Evolutionary conservation across 2,329 filamentous ascomycete genomes (phyloP), one percentile per base, ranked within the genome.

Genomic region (Colletotrichum chrysophilum): DNA sequence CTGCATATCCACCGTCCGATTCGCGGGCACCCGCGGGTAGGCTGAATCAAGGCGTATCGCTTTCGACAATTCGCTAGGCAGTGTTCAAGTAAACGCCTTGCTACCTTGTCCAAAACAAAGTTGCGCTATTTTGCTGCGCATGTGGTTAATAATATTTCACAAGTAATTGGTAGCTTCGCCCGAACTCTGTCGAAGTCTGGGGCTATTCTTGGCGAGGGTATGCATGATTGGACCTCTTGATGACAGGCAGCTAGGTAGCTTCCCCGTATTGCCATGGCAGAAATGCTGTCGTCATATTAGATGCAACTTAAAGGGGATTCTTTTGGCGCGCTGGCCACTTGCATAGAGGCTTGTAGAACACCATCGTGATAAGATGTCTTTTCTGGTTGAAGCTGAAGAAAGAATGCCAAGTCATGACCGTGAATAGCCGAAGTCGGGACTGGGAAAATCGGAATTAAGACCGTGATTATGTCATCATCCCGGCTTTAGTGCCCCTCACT

Each of bases 381-480:
- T 21, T 21, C 12, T 52, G 43, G 4, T 52, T 21, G 43, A 21
- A 21, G 43, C 12, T 48, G n/a, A 3, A 52, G 43, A 48, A n/a
- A 48, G 38, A 21, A 52, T 13, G n/a, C 43, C n/a, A 52, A 52
- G 12, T 52, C 4, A 52, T 21, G n/a, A 32, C 61, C 61, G 61
- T 18, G 4, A 43, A 21, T 64, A 64, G 34, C 30, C 61, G 61
- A 24, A 12, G 32, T n/a, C n/a, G n/a, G n/a, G n/a, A n/a, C n/a
- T n/a, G n/a, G n/a, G n/a, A n/a, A n/a, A n/a, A n/a, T n/a, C 70
- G 74, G 64, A 32, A 69, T 18, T 16, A 6, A 10, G 4, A n/a
- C 26, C 13, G 4, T 5, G 38, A 26, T 72, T 75, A 75, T n/a
- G 38, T 72, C 64, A 75, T 55, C 32, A 7, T 65, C 36, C 36